phyloP scores from a whole-genome alignment of 768 basidiomycete genomes.

The Suillus luteus region DNA sequence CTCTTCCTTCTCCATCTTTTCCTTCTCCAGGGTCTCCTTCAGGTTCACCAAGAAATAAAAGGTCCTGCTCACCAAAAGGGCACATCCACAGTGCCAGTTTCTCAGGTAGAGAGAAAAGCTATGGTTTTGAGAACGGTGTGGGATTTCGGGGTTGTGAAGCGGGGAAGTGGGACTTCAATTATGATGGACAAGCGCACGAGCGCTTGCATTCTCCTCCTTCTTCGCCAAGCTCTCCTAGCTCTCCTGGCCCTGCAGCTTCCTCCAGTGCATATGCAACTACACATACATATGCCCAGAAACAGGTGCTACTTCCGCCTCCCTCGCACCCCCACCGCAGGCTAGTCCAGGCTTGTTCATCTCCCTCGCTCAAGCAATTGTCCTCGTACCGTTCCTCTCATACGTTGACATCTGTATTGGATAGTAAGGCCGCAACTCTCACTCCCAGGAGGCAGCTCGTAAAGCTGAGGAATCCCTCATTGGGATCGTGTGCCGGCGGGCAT shows the following conservation, averaged over 20 bases:
- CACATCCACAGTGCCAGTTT: not conserved
- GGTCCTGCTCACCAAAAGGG: not conserved
- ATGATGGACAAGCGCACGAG: conserved; percentile 4
- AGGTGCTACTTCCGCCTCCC: not conserved
- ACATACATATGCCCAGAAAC: not conserved
- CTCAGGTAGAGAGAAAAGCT: not conserved
- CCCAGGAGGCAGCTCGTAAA: not conserved
- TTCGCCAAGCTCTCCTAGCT: conserved; percentile 9
- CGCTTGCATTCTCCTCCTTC: conserved; percentile 1
- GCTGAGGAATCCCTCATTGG: not conserved
- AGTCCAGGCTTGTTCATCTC: not conserved
- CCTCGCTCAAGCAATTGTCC: not conserved
- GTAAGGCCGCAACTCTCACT: not conserved
- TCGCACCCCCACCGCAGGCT: not conserved
- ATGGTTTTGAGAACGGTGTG: too few relatives aligned
- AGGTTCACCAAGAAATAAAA: conserved; percentile 10
- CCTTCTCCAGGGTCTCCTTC: conserved; percentile 15
- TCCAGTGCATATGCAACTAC: not conserved
- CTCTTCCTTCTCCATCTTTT: conserved; percentile 5
- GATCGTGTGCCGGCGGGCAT: not conserved
- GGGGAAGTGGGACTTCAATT: conserved; percentile 9
- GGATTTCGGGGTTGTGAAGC: not conserved
- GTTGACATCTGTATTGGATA: not conserved
- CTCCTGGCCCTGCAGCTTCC: conserved; percentile 10
- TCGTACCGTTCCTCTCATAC: not conserved